Percentiles rank a stretch among this genome's conserved stretches.
phyloP scores from a whole-genome alignment of 2,329 filamentous ascomycete species.

The Diplocarpon rosae region DNA sequence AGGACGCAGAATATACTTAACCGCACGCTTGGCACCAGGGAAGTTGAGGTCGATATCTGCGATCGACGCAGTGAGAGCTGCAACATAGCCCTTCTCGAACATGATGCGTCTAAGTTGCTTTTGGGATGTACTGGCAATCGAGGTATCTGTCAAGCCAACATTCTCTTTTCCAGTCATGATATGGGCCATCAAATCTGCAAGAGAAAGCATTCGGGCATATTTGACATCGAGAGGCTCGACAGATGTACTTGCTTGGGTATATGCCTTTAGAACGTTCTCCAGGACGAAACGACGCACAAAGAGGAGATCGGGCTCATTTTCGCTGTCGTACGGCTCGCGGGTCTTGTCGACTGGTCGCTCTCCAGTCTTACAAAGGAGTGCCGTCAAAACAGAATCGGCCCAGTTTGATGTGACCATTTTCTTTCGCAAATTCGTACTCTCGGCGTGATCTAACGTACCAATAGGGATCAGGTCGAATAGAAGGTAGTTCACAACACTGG shows the following conservation, averaged over 20 bases:
- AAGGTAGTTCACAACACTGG: constrained; percentile 86
- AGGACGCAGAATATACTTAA: constrained; percentile 91
- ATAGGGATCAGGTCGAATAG: constrained; percentile 64
- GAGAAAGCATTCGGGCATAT: constrained; percentile 75
- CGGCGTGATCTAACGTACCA: constrained; percentile 56
- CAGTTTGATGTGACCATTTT: constrained; percentile 73
- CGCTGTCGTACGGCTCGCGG: constrained; percentile 50
- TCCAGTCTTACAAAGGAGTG: constrained; percentile 76
- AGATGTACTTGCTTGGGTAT: constrained; percentile 74
- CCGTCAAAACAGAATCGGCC: constrained; percentile 76
- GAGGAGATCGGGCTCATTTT: constrained; percentile 72
- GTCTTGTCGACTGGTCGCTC: constrained; percentile 55
- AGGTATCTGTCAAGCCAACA: constrained; percentile 34
- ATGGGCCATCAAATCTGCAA: constrained; percentile 85
- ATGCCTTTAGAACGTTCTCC: constrained; percentile 84
- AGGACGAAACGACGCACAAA: constrained; percentile 93
- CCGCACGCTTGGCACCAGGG: constrained; percentile 80
- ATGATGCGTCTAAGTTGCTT: constrained; percentile 85
- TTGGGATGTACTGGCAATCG: constrained; percentile 45
- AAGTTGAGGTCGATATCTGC: constrained; percentile 94
- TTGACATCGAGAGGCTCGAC: constrained; percentile 73
- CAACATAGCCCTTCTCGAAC: constrained; percentile 96
- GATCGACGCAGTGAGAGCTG: constrained; percentile 79
- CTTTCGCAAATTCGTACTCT: constrained; percentile 73
- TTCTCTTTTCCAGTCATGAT: constrained; percentile 78